phyloP scores from a whole-genome alignment of 805 yeast species.

The Suhomyces tanzawaensis region DNA sequence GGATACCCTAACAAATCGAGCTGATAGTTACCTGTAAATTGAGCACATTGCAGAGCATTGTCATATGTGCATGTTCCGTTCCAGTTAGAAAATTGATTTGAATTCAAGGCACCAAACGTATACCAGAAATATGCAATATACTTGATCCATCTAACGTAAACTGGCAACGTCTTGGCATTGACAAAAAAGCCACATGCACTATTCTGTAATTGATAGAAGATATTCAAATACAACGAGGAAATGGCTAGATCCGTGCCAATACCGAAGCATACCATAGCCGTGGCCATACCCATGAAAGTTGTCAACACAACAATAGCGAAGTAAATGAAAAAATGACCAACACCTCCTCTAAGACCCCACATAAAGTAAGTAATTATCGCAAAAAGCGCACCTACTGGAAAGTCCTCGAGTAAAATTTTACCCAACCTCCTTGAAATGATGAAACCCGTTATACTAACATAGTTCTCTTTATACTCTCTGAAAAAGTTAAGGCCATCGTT shows the following conservation, averaged over 20 bases:
- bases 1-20: conserved; percentile 22
- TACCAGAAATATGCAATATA: conserved; percentile 78
- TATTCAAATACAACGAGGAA: conserved; percentile 60
- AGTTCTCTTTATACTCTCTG: conserved; percentile 23
- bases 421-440: conserved; percentile 23
- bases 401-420: conserved; percentile 21
- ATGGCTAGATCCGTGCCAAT: conserved; percentile 58
- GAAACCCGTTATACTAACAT: conserved; percentile 23
- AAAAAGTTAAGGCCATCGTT: conserved; percentile 23
- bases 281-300: conserved; percentile 54
- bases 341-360: conserved; percentile 26
- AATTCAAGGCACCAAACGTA: conserved; percentile 63
- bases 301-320: conserved; percentile 58
- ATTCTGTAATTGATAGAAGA: conserved; percentile 67
- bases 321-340: conserved; percentile 52
- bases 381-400: conserved; percentile 22
- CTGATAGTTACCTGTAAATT: conserved; percentile 23
- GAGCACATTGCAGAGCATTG: conserved; percentile 17
- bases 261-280: conserved; percentile 54
- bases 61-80: conserved; percentile 52
- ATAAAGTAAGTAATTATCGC: conserved; percentile 23
- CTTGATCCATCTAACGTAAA: conserved; percentile 82
- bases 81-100: conserved; percentile 65
- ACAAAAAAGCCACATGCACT: conserved; percentile 81
- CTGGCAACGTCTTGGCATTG: conserved; percentile 72